Conservation (phyloP, 1,284 basidiomycete species). For the Moesziomyces parantarcticus region DNA sequence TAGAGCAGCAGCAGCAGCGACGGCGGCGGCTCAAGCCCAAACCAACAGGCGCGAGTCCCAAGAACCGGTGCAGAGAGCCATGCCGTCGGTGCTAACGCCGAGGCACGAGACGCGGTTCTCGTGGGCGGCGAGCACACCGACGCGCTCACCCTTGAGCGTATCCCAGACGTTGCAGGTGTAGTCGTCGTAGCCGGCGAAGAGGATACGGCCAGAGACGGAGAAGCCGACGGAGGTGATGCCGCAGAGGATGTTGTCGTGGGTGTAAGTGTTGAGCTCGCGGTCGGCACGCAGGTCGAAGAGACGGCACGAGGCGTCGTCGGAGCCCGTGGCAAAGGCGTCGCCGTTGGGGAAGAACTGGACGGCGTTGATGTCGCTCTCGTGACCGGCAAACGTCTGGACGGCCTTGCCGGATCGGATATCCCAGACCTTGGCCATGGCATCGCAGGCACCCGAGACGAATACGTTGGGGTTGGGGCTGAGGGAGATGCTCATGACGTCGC, state of each 20-base stretch:
- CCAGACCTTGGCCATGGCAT: conserved; percentile 98
- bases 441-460: conserved; percentile 97
- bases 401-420: conserved; percentile 96
- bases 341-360: conserved; percentile 99
- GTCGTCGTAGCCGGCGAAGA: conserved; percentile 99
- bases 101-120: conserved; percentile 97
- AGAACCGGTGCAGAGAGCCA: conserved; percentile 96
- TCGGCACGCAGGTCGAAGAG: conserved; percentile 98
- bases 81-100: conserved; percentile 93
- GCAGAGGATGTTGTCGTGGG: conserved; percentile 97
- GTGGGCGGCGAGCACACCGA: conserved; percentile 94
- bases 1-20: no score
- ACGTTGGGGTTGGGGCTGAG: conserved; percentile 92
- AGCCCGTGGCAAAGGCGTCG: conserved; percentile 97
- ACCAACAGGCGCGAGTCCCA: conserved; percentile 92
- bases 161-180: conserved; percentile 99
- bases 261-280: conserved; percentile 93
- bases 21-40: conserved; percentile 44
- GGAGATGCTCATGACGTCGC: conserved; percentile 94
- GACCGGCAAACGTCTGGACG: conserved; percentile 97
- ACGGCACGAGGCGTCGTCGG: conserved; percentile 97
- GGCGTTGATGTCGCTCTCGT: conserved; percentile 99
- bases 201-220: conserved; percentile 93
- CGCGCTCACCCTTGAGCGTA: conserved; percentile 95
- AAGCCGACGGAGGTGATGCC: conserved; percentile 99